Evolutionary conservation across 257 asterid species (phyloP).

Genomic region (Galeopsis tetrahit): DNA sequence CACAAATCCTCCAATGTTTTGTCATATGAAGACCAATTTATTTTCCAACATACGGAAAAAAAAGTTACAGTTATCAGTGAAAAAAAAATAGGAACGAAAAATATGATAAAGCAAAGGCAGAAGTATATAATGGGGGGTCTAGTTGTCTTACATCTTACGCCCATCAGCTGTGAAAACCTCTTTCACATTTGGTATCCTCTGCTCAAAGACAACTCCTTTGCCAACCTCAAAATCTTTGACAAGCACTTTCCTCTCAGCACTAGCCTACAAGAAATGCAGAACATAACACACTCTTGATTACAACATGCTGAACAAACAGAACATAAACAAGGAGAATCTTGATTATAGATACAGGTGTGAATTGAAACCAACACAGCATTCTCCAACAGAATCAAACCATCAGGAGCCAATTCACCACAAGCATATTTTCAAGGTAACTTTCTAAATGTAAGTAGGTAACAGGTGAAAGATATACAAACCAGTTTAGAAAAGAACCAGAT

Average conservation of each 20-base stretch:
- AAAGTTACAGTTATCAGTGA: not conserved
- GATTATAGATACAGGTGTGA: conserved; percentile 35
- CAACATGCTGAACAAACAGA: conserved; percentile 26
- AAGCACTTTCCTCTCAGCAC: conserved; percentile 93
- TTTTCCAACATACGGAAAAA: conserved; percentile 2
- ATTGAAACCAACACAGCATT: conserved; percentile 22
- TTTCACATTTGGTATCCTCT: conserved; percentile 69
- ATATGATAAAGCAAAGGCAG: conserved; percentile 17
- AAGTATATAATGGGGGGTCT: not conserved
- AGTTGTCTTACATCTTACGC: conserved; percentile 66
- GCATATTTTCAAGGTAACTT: not conserved
- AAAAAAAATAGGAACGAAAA: not conserved
- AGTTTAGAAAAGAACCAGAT: conserved; percentile 18
- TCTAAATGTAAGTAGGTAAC: conserved; percentile 15
- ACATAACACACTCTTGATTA: conserved; percentile 17
- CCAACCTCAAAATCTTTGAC: conserved; percentile 78
- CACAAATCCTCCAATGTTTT: conserved; percentile 24
- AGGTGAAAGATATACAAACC: not conserved
- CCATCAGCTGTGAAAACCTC: conserved; percentile 93
- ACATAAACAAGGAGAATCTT: conserved; percentile 18
- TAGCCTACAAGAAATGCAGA: conserved; percentile 51
- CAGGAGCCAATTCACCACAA: conserved; percentile 27
- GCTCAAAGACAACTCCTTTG: conserved; percentile 71
- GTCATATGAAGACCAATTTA: not conserved
- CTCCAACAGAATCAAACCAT: conserved; percentile 28